A percentile compares a stretch with the other conserved stretches of the same genome.
phyloP scores from a whole-genome alignment of 768 basidiomycete species.

The Polyporus arcularius region DNA sequence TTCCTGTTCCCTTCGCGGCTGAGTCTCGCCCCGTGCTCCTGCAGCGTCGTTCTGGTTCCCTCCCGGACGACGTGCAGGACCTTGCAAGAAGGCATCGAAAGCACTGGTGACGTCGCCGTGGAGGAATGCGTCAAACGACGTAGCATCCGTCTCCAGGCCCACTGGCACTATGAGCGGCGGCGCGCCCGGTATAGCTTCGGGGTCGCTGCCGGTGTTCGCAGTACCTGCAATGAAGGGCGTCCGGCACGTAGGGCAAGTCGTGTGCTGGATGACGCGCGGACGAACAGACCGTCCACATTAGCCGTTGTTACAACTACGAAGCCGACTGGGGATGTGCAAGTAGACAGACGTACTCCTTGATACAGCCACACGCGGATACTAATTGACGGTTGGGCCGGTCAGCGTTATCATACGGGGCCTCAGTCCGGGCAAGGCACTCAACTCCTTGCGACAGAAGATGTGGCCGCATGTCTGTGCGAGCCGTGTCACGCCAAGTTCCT shows the following conservation, averaged over 20 bases:
- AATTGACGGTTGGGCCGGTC: background rate
- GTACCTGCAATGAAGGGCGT: constrained; percentile 19
- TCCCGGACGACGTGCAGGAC: background rate
- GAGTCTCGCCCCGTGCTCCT: background rate
- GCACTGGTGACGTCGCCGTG: background rate
- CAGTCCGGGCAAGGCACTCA: constrained; percentile 25
- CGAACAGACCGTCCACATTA: too few species aligned
- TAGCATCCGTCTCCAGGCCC: too few species aligned
- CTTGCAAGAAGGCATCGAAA: background rate
- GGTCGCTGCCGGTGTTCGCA: background rate
- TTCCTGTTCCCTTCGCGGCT: background rate
- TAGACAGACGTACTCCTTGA: constrained; percentile 48
- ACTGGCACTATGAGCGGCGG: background rate
- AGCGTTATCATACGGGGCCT: background rate
- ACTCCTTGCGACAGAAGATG: constrained; percentile 84
- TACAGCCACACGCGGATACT: constrained; percentile 68
- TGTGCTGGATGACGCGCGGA: constrained; percentile 14
- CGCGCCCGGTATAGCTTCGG: background rate
- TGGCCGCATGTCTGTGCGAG: constrained; percentile 50
- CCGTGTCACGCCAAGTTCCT: constrained; percentile 70
- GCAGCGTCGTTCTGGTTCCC: constrained; percentile 2
- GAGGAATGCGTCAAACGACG: background rate
- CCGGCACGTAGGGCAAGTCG: constrained; percentile 30
- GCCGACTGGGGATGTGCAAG: background rate
- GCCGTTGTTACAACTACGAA: background rate